phyloP scores from a whole-genome alignment of 2,329 filamentous ascomycete genomes.

The Coleophoma crateriformis region DNA sequence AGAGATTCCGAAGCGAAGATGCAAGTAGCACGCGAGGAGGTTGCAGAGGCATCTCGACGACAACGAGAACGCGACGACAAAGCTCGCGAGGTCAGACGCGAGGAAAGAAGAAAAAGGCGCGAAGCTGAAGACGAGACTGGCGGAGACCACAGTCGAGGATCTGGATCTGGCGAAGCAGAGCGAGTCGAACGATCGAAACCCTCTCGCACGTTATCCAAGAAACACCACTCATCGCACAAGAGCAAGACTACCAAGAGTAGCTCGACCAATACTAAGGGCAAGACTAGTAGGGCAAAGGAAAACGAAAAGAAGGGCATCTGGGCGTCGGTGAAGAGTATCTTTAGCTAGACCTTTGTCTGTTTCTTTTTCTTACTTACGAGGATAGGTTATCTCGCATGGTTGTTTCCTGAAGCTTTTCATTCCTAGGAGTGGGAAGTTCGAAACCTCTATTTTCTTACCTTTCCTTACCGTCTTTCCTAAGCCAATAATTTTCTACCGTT shows the following conservation, averaged over 20 bases:
- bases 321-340: not conserved
- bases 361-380: too few relatives aligned
- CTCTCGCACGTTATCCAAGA: too few relatives aligned
- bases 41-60: slow-evolving; percentile 12
- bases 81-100: slow-evolving; percentile 12
- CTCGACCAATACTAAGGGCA: not conserved
- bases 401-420: too few relatives aligned
- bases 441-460: too few relatives aligned
- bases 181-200: too few relatives aligned
- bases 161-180: not conserved
- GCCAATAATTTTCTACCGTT: too few relatives aligned
- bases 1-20: slow-evolving; percentile 17
- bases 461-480: too few relatives aligned
- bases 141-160: not conserved
- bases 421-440: too few relatives aligned
- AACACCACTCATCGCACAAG: not conserved
- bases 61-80: slow-evolving; percentile 18
- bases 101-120: slow-evolving; percentile 14
- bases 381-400: too few relatives aligned
- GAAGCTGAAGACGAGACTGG: slow-evolving; percentile 15
- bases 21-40: slow-evolving; percentile 14
- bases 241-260: not conserved
- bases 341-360: not conserved
- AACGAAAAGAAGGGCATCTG: not conserved
- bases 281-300: not conserved